Evolutionary conservation across 2,329 filamentous ascomycete species (phyloP).

Genomic region (Colletotrichum tropicicola): DNA sequence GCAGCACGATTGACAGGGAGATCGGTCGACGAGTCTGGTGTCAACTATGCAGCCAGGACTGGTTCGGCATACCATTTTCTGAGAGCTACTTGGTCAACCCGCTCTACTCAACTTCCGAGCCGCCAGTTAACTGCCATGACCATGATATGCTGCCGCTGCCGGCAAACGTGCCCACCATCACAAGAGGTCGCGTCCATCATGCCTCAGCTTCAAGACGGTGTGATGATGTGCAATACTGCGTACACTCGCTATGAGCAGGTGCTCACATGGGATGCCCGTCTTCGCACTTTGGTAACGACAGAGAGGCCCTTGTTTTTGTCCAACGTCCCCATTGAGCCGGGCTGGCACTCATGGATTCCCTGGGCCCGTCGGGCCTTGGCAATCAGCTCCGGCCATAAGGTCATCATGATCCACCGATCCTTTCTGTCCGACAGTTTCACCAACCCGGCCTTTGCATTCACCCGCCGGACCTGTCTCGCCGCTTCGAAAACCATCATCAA

Average conservation of each 20-base stretch:
- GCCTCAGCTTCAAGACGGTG: constrained; percentile 42
- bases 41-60: constrained; percentile 48
- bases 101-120: constrained; percentile 41
- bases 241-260: constrained; percentile 47
- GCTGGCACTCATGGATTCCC: constrained; percentile 41
- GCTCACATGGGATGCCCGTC: constrained; percentile 41
- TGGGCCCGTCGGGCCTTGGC: constrained; percentile 45
- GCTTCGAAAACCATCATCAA: constrained; percentile 49
- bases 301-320: constrained; percentile 41
- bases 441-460: constrained; percentile 42
- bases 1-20: constrained; percentile 36
- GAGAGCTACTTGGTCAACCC: constrained; percentile 49
- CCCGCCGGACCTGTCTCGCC: constrained; percentile 45
- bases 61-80: constrained; percentile 47
- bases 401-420: constrained; percentile 51
- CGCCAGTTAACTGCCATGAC: constrained; percentile 46
- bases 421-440: constrained; percentile 45
- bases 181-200: constrained; percentile 43
- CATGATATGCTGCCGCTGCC: constrained; percentile 35
- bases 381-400: constrained; percentile 48
- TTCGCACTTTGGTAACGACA: constrained; percentile 42
- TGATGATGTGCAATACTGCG: constrained; percentile 41
- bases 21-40: constrained; percentile 45
- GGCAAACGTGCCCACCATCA: constrained; percentile 35
- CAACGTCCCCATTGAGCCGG: constrained; percentile 36